Evolutionary conservation across 805 yeast species (phyloP).

Genomic region (Cyberlindnera lachancei): DNA sequence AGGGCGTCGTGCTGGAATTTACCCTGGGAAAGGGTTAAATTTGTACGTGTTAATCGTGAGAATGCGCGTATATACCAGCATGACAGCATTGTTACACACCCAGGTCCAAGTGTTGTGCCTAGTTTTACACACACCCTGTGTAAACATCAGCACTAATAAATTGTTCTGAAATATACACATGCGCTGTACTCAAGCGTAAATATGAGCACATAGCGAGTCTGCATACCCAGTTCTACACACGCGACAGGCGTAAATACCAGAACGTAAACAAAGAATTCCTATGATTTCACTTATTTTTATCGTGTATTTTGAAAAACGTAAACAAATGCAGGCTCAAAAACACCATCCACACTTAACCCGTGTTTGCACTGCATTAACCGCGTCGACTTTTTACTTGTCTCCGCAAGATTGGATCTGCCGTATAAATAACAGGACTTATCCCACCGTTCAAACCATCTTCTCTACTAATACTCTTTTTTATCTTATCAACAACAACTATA

Average conservation of each 20-base stretch:
- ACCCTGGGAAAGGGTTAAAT: not conserved
- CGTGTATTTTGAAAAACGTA: not conserved
- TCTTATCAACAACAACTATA: slow-evolving; percentile 10
- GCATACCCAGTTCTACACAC: not conserved
- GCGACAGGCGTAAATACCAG: not conserved
- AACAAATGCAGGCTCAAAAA: too few species aligned
- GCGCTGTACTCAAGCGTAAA: not conserved
- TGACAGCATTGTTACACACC: not conserved
- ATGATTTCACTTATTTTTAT: too few species aligned
- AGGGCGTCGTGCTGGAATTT: not conserved
- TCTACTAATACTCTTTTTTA: not conserved
- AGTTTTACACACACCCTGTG: slow-evolving; percentile 15
- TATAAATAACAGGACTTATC: not conserved
- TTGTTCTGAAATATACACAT: not conserved
- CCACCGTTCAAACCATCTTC: too few species aligned
- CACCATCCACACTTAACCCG: too few species aligned
- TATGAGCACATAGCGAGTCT: not conserved
- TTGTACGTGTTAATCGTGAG: too few species aligned
- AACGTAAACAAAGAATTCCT: not conserved
- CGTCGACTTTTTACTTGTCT: too few species aligned
- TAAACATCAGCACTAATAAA: slow-evolving; percentile 5
- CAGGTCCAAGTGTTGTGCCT: slow-evolving; percentile 12
- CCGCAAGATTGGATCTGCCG: not conserved
- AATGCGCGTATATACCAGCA: not conserved
- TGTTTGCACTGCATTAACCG: too few species aligned